Percentiles rank a stretch among this genome's conserved stretches.
Conservation (phyloP, 148 eudicot species). For the Pouteria glomerata region DNA sequence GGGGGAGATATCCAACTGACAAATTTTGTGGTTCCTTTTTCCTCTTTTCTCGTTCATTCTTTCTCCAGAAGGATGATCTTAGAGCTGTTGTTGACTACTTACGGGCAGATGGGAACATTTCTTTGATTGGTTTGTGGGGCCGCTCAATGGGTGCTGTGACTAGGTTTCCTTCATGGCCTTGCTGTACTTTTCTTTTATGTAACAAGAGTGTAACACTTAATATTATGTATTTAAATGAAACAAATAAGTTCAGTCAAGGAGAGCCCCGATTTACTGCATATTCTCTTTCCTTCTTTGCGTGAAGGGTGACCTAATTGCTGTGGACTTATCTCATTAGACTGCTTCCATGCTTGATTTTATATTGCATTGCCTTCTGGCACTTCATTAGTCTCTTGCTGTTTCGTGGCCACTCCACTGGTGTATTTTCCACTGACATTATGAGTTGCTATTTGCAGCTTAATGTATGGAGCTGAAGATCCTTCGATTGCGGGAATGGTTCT, state of each 20-base stretch:
- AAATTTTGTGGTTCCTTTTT: not conserved
- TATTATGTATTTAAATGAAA: not conserved
- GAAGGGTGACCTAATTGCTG: not conserved
- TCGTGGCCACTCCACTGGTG: not conserved
- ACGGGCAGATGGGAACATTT: conserved; percentile 76
- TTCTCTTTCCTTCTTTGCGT: not conserved
- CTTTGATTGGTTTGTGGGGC: conserved; percentile 97
- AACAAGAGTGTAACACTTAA: not conserved
- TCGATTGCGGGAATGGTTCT: conserved; percentile 99
- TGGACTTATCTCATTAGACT: not conserved
- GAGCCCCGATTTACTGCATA: not conserved
- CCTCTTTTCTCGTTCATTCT: not conserved
- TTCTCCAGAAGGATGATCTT: conserved; percentile 85
- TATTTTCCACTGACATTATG: conserved; percentile 1
- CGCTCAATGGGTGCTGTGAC: conserved; percentile 99
- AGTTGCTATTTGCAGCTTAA: conserved; percentile 51
- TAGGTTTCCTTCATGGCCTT: conserved; percentile 37
- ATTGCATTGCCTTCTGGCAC: too few species aligned
- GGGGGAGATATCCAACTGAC: conserved; percentile 6
- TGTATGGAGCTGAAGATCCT: conserved; percentile 99
- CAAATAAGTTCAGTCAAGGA: not conserved
- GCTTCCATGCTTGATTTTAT: not conserved
- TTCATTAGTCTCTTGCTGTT: not conserved
- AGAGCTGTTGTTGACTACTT: conserved; percentile 81
- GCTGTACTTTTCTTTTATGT: not conserved